These are phyloP conservation scores for Herpetomonas muscarum DNA, from an alignment of 208 protist genomes.

Conservation along the genomic window DNA sequence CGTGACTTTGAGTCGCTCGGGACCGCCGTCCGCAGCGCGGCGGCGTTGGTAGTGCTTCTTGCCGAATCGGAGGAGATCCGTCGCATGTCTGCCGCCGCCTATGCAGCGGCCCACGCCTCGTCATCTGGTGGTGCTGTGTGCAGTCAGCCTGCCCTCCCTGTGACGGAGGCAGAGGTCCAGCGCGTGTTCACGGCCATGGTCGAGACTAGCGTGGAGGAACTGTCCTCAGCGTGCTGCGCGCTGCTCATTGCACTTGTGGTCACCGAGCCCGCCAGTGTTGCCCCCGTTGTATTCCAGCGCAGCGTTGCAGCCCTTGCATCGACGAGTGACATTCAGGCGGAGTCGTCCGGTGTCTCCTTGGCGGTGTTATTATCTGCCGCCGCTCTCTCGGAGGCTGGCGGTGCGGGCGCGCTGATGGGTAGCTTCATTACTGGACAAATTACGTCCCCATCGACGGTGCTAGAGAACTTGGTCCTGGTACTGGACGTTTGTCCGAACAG, in stretches of 20 bases:
- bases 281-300: constrained; percentile 11
- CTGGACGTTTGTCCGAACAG: constrained; percentile 55
- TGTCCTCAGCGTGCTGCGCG: constrained; percentile 23
- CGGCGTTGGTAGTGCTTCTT: constrained; percentile 47
- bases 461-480: constrained; percentile 62
- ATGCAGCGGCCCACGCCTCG: constrained; percentile 19
- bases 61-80: constrained; percentile 20
- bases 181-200: no score
- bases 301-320: neutral
- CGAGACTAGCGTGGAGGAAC: constrained; percentile 7
- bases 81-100: constrained; percentile 22
- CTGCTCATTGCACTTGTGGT: constrained; percentile 22
- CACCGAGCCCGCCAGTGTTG: constrained; percentile 18
- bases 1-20: constrained; percentile 54
- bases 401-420: neutral
- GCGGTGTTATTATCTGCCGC: constrained; percentile 3
- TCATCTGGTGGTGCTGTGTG: neutral
- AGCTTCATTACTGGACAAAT: neutral
- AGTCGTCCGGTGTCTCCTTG: neutral
- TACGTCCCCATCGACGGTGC: constrained; percentile 12
- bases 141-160: no score
- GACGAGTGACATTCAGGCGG: neutral
- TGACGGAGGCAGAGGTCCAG: no score
- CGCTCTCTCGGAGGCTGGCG: neutral
- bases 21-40: constrained; percentile 36